phyloP scores from a whole-genome alignment of 306 rosid genomes.

The Cyclanthera cordifolia region DNA sequence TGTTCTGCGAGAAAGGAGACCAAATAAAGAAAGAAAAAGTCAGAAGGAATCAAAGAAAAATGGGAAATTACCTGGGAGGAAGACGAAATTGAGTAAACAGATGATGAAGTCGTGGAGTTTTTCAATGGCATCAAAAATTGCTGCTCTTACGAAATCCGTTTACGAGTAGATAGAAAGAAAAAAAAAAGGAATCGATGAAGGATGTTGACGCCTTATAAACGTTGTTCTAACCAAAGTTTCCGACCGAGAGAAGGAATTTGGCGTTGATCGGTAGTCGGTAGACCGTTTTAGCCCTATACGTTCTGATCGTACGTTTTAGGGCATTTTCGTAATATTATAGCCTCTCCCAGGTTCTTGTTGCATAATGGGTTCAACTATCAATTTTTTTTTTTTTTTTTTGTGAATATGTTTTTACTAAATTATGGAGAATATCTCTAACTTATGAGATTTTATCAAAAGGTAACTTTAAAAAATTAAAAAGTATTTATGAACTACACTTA shows the following conservation, averaged over 20 bases:
- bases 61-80: not conserved
- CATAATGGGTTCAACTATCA: not conserved
- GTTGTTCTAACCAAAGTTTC: slow-evolving; percentile 8
- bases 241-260: slow-evolving; percentile 11
- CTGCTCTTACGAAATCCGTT: not conserved
- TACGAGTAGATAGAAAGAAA: not conserved
- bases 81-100: not conserved
- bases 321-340: not conserved
- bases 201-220: slow-evolving; percentile 10
- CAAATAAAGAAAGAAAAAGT: not conserved
- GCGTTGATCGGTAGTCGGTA: slow-evolving; percentile 12
- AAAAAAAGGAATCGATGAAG: not conserved
- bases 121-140: slow-evolving; percentile 5
- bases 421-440: too few relatives aligned
- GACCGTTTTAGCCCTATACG: slow-evolving; percentile 17
- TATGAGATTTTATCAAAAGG: too few relatives aligned
- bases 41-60: not conserved
- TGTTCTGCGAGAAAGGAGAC: not conserved
- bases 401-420: too few relatives aligned
- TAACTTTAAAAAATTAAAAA: too few relatives aligned
- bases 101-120: not conserved
- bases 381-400: too few relatives aligned
- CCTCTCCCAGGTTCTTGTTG: not conserved
- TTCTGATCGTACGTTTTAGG: slow-evolving; percentile 13
- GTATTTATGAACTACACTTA: too few relatives aligned